Evolutionary conservation across 192 early-diverging fungal species (phyloP), one percentile per base, ranked within the genome.

Genomic region (Mortierella claussenii): DNA sequence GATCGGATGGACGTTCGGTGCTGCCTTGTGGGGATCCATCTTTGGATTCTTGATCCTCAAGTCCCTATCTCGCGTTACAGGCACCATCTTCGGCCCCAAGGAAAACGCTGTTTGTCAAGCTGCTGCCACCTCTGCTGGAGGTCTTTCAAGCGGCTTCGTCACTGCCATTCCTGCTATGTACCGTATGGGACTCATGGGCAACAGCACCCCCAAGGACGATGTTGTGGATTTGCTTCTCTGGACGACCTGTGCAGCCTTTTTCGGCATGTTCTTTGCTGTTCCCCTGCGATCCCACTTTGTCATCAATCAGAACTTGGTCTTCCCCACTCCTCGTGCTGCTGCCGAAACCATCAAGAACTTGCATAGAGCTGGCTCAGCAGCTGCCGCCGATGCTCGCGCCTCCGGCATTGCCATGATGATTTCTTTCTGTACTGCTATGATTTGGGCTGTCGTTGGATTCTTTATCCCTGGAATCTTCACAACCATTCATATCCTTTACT

Each of bases 111-210:
- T 87, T 30, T 85, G 86, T 46, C 89, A 91, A 68, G 80, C 90
- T 33, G 90, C 89, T 40, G 90, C 90, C 11, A 90, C 89, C 43
- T 82, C 90, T 51, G 80, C 90, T 44, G 89, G 90, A 60, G 89
- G 88, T 64, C 84, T 91, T 15, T 79, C 80, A 36, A 80, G 71
- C 18, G 80, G 85, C 27, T 91, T 89, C 34, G 81, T 90, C n/a
- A 82, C 89, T 28, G 89, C 85, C 32, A 83, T 91, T 27, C 90
- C 90, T 49, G 89, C 90, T 51, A 84, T 91, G 85, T 91, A 91
- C 61, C 83, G 82, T 24, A 79, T 90, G 52, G 82, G 85, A 23
- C 78, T 91, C 17, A 71, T 91, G 75, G 65, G 65, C 32, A 27
- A 46, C 28, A 50, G 69, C 4, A 80, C 68, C 10, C 79, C 85